Evolutionary conservation across 345 rosid species (phyloP).

Genomic region (Triadica sebifera): DNA sequence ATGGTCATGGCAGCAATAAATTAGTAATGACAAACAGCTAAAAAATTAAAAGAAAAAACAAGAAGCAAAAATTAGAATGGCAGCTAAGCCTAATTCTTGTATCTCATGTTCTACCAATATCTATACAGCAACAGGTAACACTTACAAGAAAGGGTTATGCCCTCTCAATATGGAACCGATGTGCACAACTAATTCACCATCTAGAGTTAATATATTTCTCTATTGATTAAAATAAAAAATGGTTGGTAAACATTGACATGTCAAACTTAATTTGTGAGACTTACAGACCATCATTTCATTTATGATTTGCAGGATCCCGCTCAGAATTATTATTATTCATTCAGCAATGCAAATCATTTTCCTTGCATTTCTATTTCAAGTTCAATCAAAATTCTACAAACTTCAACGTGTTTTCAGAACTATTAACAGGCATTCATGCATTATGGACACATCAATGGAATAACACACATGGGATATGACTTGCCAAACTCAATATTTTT

Average conservation of each 20-base stretch:
- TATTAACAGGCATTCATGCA: background rate
- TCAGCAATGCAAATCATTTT: conserved; percentile 2
- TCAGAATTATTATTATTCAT: background rate
- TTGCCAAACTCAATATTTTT: background rate
- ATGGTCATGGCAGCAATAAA: background rate
- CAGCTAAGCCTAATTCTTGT: background rate
- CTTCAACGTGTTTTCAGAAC: background rate
- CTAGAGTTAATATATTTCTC: background rate
- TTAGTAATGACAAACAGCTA: background rate
- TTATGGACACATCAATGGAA: background rate
- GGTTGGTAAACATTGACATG: background rate
- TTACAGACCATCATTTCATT: background rate
- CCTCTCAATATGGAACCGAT: background rate
- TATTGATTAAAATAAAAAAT: background rate
- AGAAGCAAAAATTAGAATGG: background rate
- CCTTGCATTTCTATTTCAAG: background rate
- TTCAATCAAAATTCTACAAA: background rate
- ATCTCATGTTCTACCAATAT: background rate
- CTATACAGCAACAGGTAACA: background rate
- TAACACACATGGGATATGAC: background rate
- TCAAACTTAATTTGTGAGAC: background rate
- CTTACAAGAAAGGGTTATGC: background rate
- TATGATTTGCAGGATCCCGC: background rate
- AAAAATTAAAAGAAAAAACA: background rate
- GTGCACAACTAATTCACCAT: background rate